Conservation (phyloP, 192 early-diverging fungal species). For the Backusella tarrabulga region DNA sequence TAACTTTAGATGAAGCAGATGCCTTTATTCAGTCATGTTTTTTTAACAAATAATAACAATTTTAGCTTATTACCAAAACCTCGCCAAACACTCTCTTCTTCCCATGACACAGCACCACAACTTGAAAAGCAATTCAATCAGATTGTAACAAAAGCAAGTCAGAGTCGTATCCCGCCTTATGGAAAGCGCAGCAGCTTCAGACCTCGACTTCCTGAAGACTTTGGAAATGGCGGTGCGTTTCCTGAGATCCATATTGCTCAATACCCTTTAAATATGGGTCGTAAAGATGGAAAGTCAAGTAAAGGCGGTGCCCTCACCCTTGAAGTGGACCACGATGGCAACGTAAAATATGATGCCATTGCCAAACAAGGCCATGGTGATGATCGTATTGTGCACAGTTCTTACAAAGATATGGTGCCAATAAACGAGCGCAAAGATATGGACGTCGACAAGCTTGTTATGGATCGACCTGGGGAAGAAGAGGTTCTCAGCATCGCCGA, state of each 20-base stretch:
- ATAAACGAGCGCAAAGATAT: slow-evolving; percentile 65
- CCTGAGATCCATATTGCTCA: slow-evolving; percentile 92
- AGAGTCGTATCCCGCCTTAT: slow-evolving; percentile 62
- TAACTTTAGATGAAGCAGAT: background rate
- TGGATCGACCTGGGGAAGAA: slow-evolving; percentile 78
- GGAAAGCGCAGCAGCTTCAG: slow-evolving; percentile 77
- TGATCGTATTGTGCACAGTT: slow-evolving; percentile 76
- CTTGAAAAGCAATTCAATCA: slow-evolving; percentile 37
- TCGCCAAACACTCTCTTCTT: slow-evolving; percentile 22
- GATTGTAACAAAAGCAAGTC: slow-evolving; percentile 18
- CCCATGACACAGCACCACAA: slow-evolving; percentile 19
- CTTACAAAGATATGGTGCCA: slow-evolving; percentile 80
- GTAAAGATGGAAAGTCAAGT: slow-evolving; percentile 46
- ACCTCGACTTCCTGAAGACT: slow-evolving; percentile 81
- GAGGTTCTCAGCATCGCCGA: slow-evolving; percentile 80
- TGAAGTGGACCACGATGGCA: slow-evolving; percentile 88
- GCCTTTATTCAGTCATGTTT: background rate
- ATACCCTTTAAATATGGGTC: slow-evolving; percentile 95
- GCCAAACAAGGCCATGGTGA: slow-evolving; percentile 73
- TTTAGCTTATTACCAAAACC: slow-evolving; percentile 46
- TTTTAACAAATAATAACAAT: background rate
- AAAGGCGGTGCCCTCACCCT: slow-evolving; percentile 72
- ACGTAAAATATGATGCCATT: slow-evolving; percentile 87
- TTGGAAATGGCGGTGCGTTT: slow-evolving; percentile 96
- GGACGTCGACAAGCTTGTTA: slow-evolving; percentile 62